Conservation (phyloP, 176 grass and related monocot species). For the Tillandsia leiboldiana region DNA sequence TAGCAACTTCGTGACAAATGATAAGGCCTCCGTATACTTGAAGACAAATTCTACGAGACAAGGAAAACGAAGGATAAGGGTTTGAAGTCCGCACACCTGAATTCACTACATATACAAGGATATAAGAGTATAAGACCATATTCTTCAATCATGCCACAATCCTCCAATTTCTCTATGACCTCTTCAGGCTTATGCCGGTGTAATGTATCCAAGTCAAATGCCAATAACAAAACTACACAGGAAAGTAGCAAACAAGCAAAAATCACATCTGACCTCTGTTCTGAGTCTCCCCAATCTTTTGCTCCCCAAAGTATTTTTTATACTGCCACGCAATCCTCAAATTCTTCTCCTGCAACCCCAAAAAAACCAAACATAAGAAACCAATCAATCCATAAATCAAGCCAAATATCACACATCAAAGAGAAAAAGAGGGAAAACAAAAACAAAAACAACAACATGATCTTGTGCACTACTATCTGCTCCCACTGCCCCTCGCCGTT, state of each 20-base stretch:
- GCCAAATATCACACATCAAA: background rate
- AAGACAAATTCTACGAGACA: too few relatives aligned
- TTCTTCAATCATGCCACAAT: too few relatives aligned
- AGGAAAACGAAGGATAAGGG: too few relatives aligned
- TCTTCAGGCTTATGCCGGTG: too few relatives aligned
- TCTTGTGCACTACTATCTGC: slow-evolving; percentile 21
- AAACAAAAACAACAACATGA: slow-evolving; percentile 25
- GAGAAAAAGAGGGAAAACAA: background rate
- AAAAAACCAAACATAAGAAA: slow-evolving; percentile 10
- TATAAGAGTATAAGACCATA: too few relatives aligned
- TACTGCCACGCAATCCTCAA: slow-evolving; percentile 98
- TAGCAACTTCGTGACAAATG: too few relatives aligned
- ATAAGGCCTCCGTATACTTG: too few relatives aligned
- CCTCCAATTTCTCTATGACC: background rate
- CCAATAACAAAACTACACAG: background rate
- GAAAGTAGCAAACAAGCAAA: background rate
- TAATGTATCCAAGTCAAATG: too few relatives aligned
- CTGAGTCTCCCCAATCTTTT: slow-evolving; percentile 32
- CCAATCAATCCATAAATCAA: background rate
- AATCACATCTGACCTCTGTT: slow-evolving; percentile 32
- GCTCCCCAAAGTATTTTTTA: slow-evolving; percentile 82
- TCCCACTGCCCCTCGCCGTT: background rate
- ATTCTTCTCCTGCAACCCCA: slow-evolving; percentile 49
- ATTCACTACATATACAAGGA: too few relatives aligned
- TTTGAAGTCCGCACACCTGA: too few relatives aligned